Evolutionary conservation across 2,329 filamentous ascomycete species (phyloP).

Genomic region (Chaetothyriales sp.): DNA sequence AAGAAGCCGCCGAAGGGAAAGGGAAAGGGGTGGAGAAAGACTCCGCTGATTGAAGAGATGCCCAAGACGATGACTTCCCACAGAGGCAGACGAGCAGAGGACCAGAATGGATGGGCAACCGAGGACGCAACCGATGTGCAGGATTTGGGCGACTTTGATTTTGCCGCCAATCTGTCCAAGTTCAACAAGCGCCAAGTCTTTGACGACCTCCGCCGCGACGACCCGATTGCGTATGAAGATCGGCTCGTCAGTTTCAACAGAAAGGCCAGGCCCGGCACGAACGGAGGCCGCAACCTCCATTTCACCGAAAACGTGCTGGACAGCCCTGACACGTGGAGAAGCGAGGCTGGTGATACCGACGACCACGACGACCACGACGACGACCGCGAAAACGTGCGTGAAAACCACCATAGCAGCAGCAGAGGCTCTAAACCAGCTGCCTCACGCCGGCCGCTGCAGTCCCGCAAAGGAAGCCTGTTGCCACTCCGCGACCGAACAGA

Average conservation of each 20-base stretch:
- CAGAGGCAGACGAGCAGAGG: slow-evolving; percentile 35
- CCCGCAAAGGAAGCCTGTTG: slow-evolving; percentile 32
- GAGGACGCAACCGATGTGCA: slow-evolving; percentile 92
- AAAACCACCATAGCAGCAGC: slow-evolving; percentile 33
- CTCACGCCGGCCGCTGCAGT: slow-evolving; percentile 25
- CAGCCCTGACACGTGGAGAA: slow-evolving; percentile 50
- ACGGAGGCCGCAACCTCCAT: slow-evolving; percentile 78
- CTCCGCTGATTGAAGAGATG: slow-evolving; percentile 52
- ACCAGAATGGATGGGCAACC: slow-evolving; percentile 79
- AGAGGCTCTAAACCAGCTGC: slow-evolving; percentile 31
- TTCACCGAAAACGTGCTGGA: slow-evolving; percentile 85
- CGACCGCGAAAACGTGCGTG: slow-evolving; percentile 19
- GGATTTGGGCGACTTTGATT: slow-evolving; percentile 90
- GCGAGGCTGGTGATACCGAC: slow-evolving; percentile 54
- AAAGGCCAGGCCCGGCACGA: slow-evolving; percentile 48
- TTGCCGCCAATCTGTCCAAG: slow-evolving; percentile 74
- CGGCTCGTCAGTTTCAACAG: slow-evolving; percentile 86
- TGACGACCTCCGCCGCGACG: slow-evolving; percentile 78
- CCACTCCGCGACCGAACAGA: slow-evolving; percentile 20
- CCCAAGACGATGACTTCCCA: slow-evolving; percentile 32
- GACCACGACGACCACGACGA: slow-evolving; percentile 28
- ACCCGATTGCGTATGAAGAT: slow-evolving; percentile 75
- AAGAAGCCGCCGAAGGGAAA: slow-evolving; percentile 25
- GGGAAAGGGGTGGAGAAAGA: slow-evolving; percentile 55
- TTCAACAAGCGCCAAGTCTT: slow-evolving; percentile 92